These are phyloP conservation scores for Rhizopogon salebrosus DNA, from an alignment of 768 basidiomycete genomes.

Conservation along the genomic window DNA sequence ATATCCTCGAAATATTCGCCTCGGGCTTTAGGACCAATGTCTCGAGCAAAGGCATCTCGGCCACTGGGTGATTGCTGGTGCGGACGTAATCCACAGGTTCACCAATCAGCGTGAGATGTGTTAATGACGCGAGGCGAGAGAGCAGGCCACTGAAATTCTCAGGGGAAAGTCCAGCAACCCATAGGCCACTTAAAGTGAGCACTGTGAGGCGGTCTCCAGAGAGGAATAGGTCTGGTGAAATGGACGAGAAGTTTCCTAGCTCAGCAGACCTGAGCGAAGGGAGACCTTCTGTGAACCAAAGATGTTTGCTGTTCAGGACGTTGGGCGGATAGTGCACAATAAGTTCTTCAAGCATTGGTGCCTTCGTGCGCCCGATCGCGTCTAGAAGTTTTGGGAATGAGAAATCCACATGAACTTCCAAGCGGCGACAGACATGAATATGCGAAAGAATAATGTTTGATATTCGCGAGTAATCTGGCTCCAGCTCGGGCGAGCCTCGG, in stretches of 20 bases:
- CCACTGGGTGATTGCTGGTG: slow-evolving; percentile 1
- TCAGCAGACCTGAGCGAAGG: background rate
- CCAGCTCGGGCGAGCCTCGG: slow-evolving; percentile 9
- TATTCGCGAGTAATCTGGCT: slow-evolving; percentile 18
- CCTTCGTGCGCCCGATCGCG: slow-evolving; percentile 14
- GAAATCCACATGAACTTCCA: slow-evolving; percentile 22
- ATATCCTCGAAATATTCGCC: slow-evolving; percentile 22
- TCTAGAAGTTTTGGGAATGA: slow-evolving; percentile 20
- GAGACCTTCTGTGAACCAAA: slow-evolving; percentile 1
- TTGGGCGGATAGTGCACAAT: slow-evolving; percentile 18
- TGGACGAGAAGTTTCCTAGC: background rate
- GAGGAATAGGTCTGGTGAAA: background rate
- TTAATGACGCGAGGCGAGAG: slow-evolving; percentile 17
- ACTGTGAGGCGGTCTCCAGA: slow-evolving; percentile 12
- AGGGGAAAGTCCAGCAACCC: slow-evolving; percentile 17
- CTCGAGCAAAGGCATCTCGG: slow-evolving; percentile 16
- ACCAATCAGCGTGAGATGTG: slow-evolving; percentile 18
- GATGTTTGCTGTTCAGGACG: background rate
- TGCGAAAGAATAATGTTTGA: slow-evolving; percentile 21
- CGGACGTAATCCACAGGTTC: slow-evolving; percentile 24
- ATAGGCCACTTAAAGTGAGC: slow-evolving; percentile 20
- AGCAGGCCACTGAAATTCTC: slow-evolving; percentile 16
- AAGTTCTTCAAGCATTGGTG: slow-evolving; percentile 22
- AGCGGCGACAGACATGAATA: slow-evolving; percentile 18
- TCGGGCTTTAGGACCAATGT: slow-evolving; percentile 20